Conservation (phyloP, 73 alveolate genomes). For the Diophrys appendiculata region DNA sequence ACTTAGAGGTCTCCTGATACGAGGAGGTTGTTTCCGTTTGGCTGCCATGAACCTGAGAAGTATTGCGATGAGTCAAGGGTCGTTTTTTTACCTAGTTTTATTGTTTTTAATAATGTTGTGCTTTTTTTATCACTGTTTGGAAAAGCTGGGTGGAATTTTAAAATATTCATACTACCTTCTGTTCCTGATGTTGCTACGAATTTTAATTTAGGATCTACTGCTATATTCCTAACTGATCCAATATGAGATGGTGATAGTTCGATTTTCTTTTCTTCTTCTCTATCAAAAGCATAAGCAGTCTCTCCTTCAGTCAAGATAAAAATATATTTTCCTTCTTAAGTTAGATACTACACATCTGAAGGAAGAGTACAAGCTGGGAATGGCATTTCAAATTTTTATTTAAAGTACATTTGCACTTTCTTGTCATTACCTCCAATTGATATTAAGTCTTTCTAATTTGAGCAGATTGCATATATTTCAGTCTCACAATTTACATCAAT, state of each 20-base stretch:
- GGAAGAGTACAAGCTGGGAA: background rate
- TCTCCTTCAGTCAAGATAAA: background rate
- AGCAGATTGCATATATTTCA: background rate
- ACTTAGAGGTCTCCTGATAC: conserved; percentile 35
- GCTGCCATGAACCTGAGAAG: conserved; percentile 35
- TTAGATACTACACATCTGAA: background rate
- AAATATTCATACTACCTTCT: background rate
- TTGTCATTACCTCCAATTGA: background rate
- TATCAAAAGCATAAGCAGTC: background rate
- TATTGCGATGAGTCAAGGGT: conserved; percentile 1
- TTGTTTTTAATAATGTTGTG: background rate
- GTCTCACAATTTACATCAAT: background rate
- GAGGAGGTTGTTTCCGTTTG: conserved; percentile 33
- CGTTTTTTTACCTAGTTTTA: background rate
- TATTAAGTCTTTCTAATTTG: background rate
- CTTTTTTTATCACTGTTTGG: background rate
- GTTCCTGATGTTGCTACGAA: background rate
- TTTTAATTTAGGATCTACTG: background rate
- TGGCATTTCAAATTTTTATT: background rate
- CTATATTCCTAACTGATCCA: background rate
- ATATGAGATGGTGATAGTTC: background rate
- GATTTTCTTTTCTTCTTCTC: background rate
- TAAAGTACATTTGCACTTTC: background rate
- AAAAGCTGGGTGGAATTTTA: background rate
- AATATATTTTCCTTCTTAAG: no score